Evolutionary conservation across 768 basidiomycete species (phyloP).

Genomic region (Astraeus odoratus): DNA sequence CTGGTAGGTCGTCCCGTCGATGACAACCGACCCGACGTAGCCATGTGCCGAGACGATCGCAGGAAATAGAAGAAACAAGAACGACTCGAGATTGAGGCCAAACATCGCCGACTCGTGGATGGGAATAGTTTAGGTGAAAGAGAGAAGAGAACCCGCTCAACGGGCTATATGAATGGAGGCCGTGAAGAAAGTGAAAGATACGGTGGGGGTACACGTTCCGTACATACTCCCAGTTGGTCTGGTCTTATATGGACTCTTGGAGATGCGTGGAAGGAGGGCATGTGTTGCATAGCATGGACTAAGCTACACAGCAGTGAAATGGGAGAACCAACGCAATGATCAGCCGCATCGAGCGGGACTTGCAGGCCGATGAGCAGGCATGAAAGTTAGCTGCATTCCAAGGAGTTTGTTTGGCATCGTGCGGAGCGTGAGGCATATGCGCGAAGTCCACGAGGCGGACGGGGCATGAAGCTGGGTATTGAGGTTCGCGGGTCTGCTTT

Average conservation of each 20-base stretch:
- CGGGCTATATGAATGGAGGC: slow-evolving; percentile 7
- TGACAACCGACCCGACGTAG: slow-evolving; percentile 22
- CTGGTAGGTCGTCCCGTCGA: slow-evolving; percentile 21
- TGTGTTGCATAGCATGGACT: not conserved
- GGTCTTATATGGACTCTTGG: too few species aligned
- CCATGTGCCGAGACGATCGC: slow-evolving; percentile 25
- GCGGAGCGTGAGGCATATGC: too few species aligned
- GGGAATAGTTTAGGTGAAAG: not conserved
- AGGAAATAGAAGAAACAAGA: slow-evolving; percentile 11
- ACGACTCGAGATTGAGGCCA: slow-evolving; percentile 6
- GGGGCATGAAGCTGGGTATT: too few species aligned
- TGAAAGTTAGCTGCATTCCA: too few species aligned
- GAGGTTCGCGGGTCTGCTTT: too few species aligned
- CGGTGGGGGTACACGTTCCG: not conserved
- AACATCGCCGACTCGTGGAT: slow-evolving; percentile 7
- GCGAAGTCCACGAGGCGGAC: too few species aligned
- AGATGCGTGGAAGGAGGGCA: not conserved
- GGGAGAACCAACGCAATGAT: too few species aligned
- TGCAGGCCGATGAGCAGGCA: too few species aligned
- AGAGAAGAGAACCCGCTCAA: slow-evolving; percentile 13
- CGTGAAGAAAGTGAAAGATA: not conserved
- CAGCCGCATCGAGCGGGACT: too few species aligned
- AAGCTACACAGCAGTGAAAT: not conserved
- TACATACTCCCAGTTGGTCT: too few species aligned
- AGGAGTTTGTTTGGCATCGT: too few species aligned